phyloP scores from a whole-genome alignment of 345 rosid species.

The Citrus hindsii region DNA sequence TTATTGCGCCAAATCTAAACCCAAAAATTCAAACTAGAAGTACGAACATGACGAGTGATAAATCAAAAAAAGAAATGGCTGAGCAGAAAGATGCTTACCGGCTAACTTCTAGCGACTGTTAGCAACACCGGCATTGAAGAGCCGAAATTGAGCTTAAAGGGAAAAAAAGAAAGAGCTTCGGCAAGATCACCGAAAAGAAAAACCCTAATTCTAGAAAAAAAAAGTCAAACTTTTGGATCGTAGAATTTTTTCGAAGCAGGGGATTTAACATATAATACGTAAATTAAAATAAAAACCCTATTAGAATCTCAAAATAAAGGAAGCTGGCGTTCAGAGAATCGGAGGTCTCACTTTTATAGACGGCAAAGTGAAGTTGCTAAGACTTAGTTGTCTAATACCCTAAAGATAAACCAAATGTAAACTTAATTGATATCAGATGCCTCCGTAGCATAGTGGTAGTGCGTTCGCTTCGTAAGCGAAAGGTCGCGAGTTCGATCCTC shows the following conservation, averaged over 20 bases:
- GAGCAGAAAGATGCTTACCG: background rate
- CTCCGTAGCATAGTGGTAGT: slow-evolving; percentile 70
- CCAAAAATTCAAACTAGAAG: background rate
- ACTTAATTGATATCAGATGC: background rate
- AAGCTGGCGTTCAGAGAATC: background rate
- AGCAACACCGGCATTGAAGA: background rate
- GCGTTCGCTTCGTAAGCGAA: slow-evolving; percentile 79
- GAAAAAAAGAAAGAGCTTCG: background rate
- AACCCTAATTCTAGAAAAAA: background rate
- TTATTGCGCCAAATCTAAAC: background rate
- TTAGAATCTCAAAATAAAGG: background rate
- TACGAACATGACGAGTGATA: background rate
- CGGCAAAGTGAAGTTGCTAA: no score
- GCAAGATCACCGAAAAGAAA: background rate
- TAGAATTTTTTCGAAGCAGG: no score
- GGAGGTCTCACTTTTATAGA: background rate
- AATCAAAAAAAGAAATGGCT: background rate
- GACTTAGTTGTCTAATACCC: rapidly evolving
- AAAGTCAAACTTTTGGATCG: no score
- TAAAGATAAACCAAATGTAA: rapidly evolving
- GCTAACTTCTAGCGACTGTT: background rate
- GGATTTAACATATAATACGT: background rate
- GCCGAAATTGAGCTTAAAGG: background rate
- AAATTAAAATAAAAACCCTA: background rate
- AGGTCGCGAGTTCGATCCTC: slow-evolving; percentile 78